A percentile compares a stretch with the other conserved stretches of the same genome.
phyloP scores from a whole-genome alignment of 176 grass and related monocot genomes.

The Phragmites australis region DNA sequence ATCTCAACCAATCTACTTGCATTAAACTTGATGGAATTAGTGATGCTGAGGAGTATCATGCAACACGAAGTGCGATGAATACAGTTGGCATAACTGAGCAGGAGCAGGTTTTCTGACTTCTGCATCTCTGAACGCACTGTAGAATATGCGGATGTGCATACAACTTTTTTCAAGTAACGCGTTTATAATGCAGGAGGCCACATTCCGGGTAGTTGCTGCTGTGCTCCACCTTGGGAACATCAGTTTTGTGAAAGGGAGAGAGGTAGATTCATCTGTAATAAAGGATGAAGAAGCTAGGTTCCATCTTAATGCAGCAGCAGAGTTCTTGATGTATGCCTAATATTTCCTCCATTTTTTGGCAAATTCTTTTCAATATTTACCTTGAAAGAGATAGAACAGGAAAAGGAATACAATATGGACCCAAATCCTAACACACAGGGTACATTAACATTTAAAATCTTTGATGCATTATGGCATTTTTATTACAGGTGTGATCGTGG shows the following conservation, averaged over 20 bases:
- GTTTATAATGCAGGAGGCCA: constrained; percentile 63
- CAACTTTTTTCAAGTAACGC: constrained; percentile 18
- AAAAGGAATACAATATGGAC: not conserved
- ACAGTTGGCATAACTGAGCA: constrained; percentile 81
- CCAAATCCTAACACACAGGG: not conserved
- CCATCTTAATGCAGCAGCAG: constrained; percentile 80
- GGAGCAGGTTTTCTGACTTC: constrained; percentile 62
- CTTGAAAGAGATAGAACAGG: constrained; percentile 1
- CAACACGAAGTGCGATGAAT: constrained; percentile 89
- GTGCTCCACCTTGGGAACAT: constrained; percentile 97
- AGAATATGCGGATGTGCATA: constrained; percentile 18
- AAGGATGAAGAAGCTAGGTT: constrained; percentile 86
- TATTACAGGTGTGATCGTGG: constrained; percentile 63
- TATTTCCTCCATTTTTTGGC: constrained; percentile 4
- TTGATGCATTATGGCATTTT: constrained; percentile 14
- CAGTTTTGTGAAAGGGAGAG: constrained; percentile 86
- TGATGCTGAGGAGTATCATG: constrained; percentile 81
- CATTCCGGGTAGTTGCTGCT: constrained; percentile 84
- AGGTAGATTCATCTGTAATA: constrained; percentile 84
- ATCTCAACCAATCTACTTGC: constrained; percentile 91
- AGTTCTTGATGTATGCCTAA: constrained; percentile 79
- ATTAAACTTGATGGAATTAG: constrained; percentile 72
- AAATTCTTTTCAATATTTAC: not conserved
- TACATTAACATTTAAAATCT: not conserved
- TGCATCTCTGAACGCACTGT: not conserved